phyloP scores from a whole-genome alignment of 2,329 filamentous ascomycete genomes.

The Colletotrichum chrysophilum region DNA sequence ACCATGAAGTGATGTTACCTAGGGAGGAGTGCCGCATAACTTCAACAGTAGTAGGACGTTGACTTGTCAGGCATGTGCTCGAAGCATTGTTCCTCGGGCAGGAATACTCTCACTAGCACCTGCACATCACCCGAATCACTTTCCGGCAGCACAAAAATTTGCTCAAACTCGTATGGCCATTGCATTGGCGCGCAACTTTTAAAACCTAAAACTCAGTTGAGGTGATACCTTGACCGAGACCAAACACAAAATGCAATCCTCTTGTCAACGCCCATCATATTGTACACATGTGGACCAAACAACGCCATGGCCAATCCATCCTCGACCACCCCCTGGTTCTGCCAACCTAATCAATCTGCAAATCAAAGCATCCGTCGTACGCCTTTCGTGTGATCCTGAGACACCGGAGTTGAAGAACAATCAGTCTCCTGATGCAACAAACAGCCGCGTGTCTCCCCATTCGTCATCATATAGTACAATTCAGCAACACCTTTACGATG shows the following conservation, averaged over 20 bases:
- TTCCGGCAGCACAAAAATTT: neutral
- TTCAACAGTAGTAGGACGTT: neutral
- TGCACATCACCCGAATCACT: neutral
- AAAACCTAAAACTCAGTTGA: neutral
- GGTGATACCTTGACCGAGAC: neutral
- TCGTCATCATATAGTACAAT: slow-evolving; percentile 16
- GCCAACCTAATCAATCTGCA: neutral
- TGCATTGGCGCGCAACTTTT: slow-evolving; percentile 6
- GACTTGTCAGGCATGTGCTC: neutral
- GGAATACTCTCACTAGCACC: neutral
- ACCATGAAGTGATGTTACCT: neutral
- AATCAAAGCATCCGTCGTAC: slow-evolving; percentile 8
- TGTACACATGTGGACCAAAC: slow-evolving; percentile 1
- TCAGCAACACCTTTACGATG: neutral
- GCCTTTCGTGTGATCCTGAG: slow-evolving; percentile 1
- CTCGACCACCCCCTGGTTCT: neutral
- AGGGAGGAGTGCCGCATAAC: neutral
- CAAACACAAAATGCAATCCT: neutral
- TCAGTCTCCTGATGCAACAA: neutral
- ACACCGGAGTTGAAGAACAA: neutral
- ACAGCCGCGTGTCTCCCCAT: neutral
- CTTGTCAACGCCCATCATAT: slow-evolving; percentile 8
- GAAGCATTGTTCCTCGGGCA: neutral
- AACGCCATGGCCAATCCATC: slow-evolving; percentile 5
- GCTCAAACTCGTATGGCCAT: neutral